These are phyloP conservation scores for Clonostachys byssicola DNA, from an alignment of 2,329 filamentous ascomycete genomes.

Conservation along the genomic window DNA sequence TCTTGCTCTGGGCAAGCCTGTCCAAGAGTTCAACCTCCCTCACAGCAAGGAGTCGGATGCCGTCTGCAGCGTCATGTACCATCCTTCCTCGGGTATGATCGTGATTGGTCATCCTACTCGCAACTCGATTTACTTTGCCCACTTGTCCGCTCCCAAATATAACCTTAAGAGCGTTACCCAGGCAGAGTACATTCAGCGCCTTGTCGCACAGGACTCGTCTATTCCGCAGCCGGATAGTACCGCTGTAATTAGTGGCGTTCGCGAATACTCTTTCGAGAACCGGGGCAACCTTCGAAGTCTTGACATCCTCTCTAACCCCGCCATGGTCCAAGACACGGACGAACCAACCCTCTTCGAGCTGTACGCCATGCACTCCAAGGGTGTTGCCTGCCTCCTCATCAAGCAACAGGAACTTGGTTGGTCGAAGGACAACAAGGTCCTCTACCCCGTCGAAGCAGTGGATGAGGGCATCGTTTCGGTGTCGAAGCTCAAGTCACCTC, in stretches of 20 bases:
- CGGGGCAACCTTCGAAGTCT: conserved; percentile 86
- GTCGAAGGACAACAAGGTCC: conserved; percentile 84
- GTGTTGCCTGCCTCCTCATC: conserved; percentile 84
- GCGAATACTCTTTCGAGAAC: conserved; percentile 87
- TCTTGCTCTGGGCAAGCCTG: conserved; percentile 87
- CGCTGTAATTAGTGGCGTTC: conserved; percentile 93
- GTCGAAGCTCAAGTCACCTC: conserved; percentile 59
- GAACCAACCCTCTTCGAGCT: conserved; percentile 85
- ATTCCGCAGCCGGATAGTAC: conserved; percentile 88
- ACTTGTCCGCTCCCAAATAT: conserved; percentile 92
- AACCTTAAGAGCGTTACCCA: conserved; percentile 79
- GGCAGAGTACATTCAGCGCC: conserved; percentile 77
- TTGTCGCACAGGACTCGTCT: conserved; percentile 66
- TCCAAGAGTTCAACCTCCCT: conserved; percentile 94
- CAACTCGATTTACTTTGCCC: conserved; percentile 96
- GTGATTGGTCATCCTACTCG: conserved; percentile 93
- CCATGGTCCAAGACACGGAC: conserved; percentile 57
- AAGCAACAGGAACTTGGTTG: conserved; percentile 89
- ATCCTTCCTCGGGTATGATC: conserved; percentile 88
- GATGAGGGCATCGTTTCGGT: conserved; percentile 71
- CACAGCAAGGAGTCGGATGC: conserved; percentile 95
- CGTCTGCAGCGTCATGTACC: conserved; percentile 96
- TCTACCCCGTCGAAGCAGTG: conserved; percentile 73
- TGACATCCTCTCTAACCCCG: conserved; percentile 75
- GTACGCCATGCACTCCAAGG: conserved; percentile 96